Evolutionary conservation across 148 eudicot species (phyloP), one percentile per base, ranked within the genome.

Genomic region (Vaccinium darrowii): DNA sequence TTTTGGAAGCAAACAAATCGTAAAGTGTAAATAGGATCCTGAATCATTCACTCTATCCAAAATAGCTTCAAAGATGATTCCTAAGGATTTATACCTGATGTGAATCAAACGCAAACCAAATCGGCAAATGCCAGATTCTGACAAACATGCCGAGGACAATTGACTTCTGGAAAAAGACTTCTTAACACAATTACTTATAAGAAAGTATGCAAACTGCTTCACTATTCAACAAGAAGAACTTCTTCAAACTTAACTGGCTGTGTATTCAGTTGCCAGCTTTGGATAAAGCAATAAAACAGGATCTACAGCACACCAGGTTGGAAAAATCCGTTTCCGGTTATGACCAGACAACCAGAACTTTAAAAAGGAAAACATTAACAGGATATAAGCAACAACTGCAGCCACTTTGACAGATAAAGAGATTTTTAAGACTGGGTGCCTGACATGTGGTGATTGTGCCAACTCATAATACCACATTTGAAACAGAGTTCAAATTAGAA

Each of bases 281-380:
- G 47, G 57, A 6, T 13, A 56, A 33, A 25, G 49, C 9, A 79
- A 79, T 54, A 27, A 25, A 57, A 16, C n/a, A 18, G 14, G 51
- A 54, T 8, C 67, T 30, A 54, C 11, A 14, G 12, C 5, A 56
- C 47, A 52, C 62, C 18, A 52, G 27, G n/a, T 73, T 73, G 50
- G 57, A 78, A 50, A 9, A 27, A 18, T 78, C 30, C 8, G 23
- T 51, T 78, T 54, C 47, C 15, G 23, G 4, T 75, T 39, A 47
- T 79, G 47, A 23, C 43, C 23, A 53, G 49, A 54, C 81, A 79
- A 54, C 81, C 43, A 25, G n/a, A 79, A 75, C 1, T 75, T 75
- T 47, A 18, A 21, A 75, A 75, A 53, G 36, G 11, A 75, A 43
- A 43, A 43, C 52, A 75, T 43, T 23, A 10, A 49, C 50, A n/a